Base-by-base conservation (phyloP, 176 grass and related monocot species). In the barley (Hordeum vulgare) region DNA sequence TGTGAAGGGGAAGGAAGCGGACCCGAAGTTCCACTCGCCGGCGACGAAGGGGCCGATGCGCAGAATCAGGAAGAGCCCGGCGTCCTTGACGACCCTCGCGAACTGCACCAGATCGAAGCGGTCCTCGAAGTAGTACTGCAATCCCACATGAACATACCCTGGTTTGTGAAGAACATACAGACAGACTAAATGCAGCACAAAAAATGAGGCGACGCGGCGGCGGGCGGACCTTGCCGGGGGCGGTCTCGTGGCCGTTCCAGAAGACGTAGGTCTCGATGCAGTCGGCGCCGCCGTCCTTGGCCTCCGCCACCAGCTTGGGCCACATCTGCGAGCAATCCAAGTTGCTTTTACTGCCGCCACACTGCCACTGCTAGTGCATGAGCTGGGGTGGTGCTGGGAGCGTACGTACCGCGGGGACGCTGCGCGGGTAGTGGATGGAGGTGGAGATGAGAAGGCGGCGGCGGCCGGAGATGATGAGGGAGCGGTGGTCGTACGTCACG, bases 381-480 rank as follows among this genome's bases (percentile, higher is more conserved):
- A 7, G 37, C 17, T 7, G 65, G 5, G 68, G 37, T 33, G 25
- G 66, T n/a, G n/a, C n/a, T n/a, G n/a, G n/a, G n/a, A n/a, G n/a
- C n/a, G n/a, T n/a, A n/a, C 29, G 10, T 90, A 99, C 96, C 81
- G 78, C 89, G 51, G 96, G 96, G 74, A 96, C 96, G 80, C 96
- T 99, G 34, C 96, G 96, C 36, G 96, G 93, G 85, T 96, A 99
- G 89, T 99, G 96, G 78, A 99, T 96, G 87, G 96, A 92, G 80
- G 93, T 89, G 85, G 96, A 99, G 93, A 99, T 99, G 87, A 99
- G 15, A 64, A 99, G 89, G 54, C 80, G 91, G 78, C 96, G 96
- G 61, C 81, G 87, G 89, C 93, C 96, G 56, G 86, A 80, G 87
- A 99, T 88, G 93, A 96, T 88, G 85, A 99, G 93, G 66, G 96